Evolutionary conservation across 2,329 filamentous ascomycete genomes (phyloP), one percentile per base, ranked within the genome.

Genomic region (Cladorrhinum sp.): DNA sequence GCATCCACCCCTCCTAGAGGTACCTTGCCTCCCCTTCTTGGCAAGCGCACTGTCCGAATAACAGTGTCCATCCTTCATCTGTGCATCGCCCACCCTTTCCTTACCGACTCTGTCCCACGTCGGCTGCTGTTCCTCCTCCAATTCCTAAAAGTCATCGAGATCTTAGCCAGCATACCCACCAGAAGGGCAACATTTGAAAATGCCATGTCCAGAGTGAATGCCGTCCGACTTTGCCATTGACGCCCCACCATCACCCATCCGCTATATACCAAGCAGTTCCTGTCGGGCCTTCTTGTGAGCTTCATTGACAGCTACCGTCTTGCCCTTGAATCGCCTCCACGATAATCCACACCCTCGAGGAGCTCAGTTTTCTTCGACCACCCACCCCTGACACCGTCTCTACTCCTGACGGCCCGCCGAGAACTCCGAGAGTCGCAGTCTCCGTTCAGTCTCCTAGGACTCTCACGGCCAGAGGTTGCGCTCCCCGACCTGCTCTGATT

Each of bases 111-210:
- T 56, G 67, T 68, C 58, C 66, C 63, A 67, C 65, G 24, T 67
- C 58, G 53, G 59, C 42, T 49, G 51, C 60, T 60, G 50, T 59
- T 30, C 60, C 61, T 57, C 57, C 57, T 63, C 56, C 55, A 60
- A 62, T 64, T 62, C 63, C n/a, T 21, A 54, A 64, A 68, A 68
- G 66, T 68, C 68, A 70, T 69, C 68, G 65, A 68, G 66, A 68
- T 67, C 65, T 66, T 36, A 53, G 46, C 52, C 54, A 53, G 46
- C 63, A 64, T 65, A 64, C 64, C 67, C 66, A 62, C 64, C 64
- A 58, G 55, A 54, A 55, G 46, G 55, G 55, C 57, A 42, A 28
- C 26, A 23, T 63, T 62, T 63, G 62, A 66, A 62, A 69, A 67
- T 66, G 63, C 65, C 67, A 67, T 66, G 62, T 63, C 62, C 52